phyloP scores from a whole-genome alignment of 129 eudicot species.

The Helianthus tuberosus region DNA sequence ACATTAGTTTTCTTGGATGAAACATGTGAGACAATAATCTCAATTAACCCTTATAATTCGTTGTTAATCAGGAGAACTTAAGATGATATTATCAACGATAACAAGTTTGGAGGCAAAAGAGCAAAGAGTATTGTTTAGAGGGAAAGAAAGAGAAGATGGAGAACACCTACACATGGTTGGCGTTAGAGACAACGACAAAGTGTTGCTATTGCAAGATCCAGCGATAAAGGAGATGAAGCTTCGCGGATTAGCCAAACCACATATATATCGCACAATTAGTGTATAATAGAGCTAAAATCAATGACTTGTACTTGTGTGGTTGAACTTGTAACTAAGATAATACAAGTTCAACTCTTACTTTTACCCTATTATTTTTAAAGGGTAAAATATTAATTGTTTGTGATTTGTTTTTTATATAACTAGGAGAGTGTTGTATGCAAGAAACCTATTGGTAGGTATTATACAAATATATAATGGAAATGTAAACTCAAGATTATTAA shows the following conservation, averaged over 20 bases:
- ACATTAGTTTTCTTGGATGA: not conserved
- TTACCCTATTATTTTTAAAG: constrained; percentile 21
- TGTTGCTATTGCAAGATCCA: constrained; percentile 77
- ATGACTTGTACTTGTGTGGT: not conserved
- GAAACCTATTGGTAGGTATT: constrained; percentile 5
- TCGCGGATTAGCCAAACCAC: constrained; percentile 25
- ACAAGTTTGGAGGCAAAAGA: constrained; percentile 64
- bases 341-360: not conserved
- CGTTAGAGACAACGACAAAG: constrained; percentile 75
- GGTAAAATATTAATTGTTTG: constrained; percentile 14
- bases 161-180: constrained; percentile 92
- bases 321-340: not conserved
- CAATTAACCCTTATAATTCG: not conserved
- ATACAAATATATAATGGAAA: not conserved
- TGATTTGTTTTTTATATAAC: not conserved
- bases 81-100: constrained; percentile 52
- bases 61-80: constrained; percentile 60
- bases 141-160: constrained; percentile 76
- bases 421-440: not conserved
- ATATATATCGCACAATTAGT: constrained; percentile 49
- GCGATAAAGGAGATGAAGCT: constrained; percentile 72
- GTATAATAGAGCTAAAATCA: constrained; percentile 33
- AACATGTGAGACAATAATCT: not conserved
- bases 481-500: not conserved
- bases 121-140: constrained; percentile 78